Percentiles rank a stretch among this genome's conserved stretches.
phyloP scores from a whole-genome alignment of 495 filamentous ascomycete genomes.

The Penicillium coprophilum region DNA sequence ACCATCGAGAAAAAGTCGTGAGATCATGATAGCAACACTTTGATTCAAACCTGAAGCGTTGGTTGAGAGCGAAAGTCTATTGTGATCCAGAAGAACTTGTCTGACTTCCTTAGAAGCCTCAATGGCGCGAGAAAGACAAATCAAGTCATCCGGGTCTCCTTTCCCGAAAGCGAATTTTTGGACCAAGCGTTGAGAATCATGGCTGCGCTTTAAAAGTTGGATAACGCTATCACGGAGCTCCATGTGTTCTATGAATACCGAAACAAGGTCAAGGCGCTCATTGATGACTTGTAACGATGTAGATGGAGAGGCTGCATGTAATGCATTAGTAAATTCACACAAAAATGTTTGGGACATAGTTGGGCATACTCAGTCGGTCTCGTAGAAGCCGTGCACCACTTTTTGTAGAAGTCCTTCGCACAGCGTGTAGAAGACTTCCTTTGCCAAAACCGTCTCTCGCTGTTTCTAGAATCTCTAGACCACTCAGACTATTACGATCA shows the following conservation, averaged over 20 bases:
- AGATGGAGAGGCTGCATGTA: constrained; percentile 65
- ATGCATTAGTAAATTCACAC: constrained; percentile 11
- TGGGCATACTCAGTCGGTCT: constrained; percentile 69
- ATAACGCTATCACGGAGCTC: constrained; percentile 66
- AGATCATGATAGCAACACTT: constrained; percentile 54
- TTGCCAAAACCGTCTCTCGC: constrained; percentile 69
- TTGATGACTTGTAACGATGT: constrained; percentile 80
- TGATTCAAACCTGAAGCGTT: constrained; percentile 20
- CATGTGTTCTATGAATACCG: constrained; percentile 61
- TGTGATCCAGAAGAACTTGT: constrained; percentile 38
- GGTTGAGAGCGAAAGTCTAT: constrained; percentile 4
- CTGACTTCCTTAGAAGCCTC: constrained; percentile 71
- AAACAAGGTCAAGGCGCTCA: constrained; percentile 77
- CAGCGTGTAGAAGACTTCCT: constrained; percentile 83
- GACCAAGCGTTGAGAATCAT: constrained; percentile 84
- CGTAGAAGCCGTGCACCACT: constrained; percentile 82
- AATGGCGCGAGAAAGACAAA: constrained; percentile 79
- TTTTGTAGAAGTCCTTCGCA: constrained; percentile 87
- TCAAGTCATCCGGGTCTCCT: constrained; percentile 91
- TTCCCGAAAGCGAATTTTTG: constrained; percentile 90
- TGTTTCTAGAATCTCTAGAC: constrained; percentile 84
- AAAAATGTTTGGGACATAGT: background rate
- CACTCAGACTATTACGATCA: constrained; percentile 85
- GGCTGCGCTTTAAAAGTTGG: constrained; percentile 67
- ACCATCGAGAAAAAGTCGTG: constrained; percentile 65